Evolutionary conservation across 768 basidiomycete species (phyloP), one percentile per base, ranked within the genome.

Genomic region (Holtermannia corniformis): DNA sequence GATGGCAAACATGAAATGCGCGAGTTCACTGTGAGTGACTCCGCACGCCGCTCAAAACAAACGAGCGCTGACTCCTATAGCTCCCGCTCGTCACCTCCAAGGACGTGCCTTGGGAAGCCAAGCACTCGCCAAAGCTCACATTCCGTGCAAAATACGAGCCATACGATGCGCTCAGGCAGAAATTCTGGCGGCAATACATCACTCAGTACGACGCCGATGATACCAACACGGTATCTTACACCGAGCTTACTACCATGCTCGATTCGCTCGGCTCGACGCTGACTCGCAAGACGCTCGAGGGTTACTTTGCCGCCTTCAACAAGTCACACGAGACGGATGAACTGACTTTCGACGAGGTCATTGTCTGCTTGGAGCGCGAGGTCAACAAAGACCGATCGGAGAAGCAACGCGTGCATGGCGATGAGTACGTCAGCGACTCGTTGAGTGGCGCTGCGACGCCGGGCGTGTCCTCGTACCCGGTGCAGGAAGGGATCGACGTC

Each of bases 211-310:
- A 95, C 61, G 79, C 83, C 0, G 90, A 92, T 71, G 87, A 91
- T 56, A 85, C 82, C 0, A 75, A 75, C 20, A 69, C 78, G 1
- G 73, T 92, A 40, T 90, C 88, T 0, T 83, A 84, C 56, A 75
- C 92, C 51, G 95, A 97, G 71, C 77, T 95, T 26, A 87, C 85
- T 0, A 87, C 87, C 11, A 91, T 96, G 87, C 83, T 99, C 41
- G 93, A 96, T 74, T 93, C 92, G 1, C 82, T 99, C 32, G 91
- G 91, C 3, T 95, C 91, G 3, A 97, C 93, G 0, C 80, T 97
- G 46, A 86, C 85, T 5, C 73, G 72, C 0, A 76, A 81, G 42
- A 97, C 93, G 1, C 76, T 95, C 53, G 78, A 85, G 60, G 78
- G 78, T 13, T 96, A 93, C 79, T 96, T 87, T 75, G 80, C 78